A percentile compares a stretch with the other conserved stretches of the same genome.
Conservation (phyloP, 2,329 filamentous ascomycete species). For the Diplocarpon rosae region DNA sequence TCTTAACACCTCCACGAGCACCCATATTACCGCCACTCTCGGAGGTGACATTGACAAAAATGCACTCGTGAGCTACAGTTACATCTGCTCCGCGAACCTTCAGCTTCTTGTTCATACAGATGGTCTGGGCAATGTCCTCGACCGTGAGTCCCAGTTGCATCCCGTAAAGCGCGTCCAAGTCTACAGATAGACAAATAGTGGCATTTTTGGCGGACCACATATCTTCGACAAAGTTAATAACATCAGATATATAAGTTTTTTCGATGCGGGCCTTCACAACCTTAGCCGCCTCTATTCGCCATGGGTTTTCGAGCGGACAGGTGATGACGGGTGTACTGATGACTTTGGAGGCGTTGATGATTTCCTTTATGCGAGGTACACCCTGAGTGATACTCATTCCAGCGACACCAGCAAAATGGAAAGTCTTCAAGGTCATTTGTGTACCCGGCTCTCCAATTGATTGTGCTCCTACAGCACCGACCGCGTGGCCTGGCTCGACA, state of each 20-base stretch:
- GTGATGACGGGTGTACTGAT: conserved; percentile 93
- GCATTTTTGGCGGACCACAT: conserved; percentile 71
- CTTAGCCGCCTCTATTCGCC: conserved; percentile 67
- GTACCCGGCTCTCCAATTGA: conserved; percentile 97
- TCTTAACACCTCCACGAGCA: conserved; percentile 19
- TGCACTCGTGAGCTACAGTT: conserved; percentile 47
- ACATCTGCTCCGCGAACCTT: conserved; percentile 61
- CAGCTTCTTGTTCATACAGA: conserved; percentile 72
- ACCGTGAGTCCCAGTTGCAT: conserved; percentile 72
- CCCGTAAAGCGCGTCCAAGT: conserved; percentile 65
- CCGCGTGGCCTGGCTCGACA: conserved; percentile 88
- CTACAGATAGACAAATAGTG: conserved; percentile 71
- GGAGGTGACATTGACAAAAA: conserved; percentile 60
- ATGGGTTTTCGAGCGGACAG: conserved; percentile 69
- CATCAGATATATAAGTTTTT: conserved; percentile 81
- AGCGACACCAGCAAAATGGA: conserved; percentile 99
- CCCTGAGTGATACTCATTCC: conserved; percentile 99
- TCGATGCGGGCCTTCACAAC: conserved; percentile 91
- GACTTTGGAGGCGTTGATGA: conserved; percentile 91
- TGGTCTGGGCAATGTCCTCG: conserved; percentile 63
- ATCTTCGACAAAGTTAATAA: conserved; percentile 73
- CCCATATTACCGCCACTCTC: conserved; percentile 34
- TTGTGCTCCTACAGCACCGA: conserved; percentile 91
- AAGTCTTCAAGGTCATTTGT: conserved; percentile 98
- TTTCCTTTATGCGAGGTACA: conserved; percentile 99